Conservation (phyloP, 371 early-diverging fungal genomes). For the Mortierella sp. region DNA sequence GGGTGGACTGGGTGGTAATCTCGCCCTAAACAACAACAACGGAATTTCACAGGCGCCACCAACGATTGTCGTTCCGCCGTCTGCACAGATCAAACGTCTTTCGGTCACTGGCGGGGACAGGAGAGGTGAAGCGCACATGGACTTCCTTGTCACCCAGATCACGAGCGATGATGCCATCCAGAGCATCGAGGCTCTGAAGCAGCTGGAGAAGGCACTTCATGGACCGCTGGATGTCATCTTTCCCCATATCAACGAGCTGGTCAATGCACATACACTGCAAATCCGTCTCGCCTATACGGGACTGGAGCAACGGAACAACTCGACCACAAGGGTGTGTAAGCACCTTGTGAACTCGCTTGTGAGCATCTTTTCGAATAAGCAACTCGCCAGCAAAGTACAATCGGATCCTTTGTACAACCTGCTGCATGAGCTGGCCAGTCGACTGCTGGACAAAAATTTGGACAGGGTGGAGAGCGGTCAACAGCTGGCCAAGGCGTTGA, state of each 20-base stretch:
- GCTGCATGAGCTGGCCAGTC: constrained; percentile 79
- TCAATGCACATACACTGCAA: constrained; percentile 83
- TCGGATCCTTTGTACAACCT: constrained; percentile 73
- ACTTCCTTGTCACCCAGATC: constrained; percentile 80
- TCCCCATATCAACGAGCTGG: constrained; percentile 73
- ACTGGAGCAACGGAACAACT: constrained; percentile 60
- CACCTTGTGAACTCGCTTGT: constrained; percentile 83
- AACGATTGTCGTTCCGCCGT: constrained; percentile 30
- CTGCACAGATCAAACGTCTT: constrained; percentile 44
- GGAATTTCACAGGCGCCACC: constrained; percentile 18
- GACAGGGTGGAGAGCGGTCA: constrained; percentile 70
- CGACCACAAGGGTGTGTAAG: constrained; percentile 75
- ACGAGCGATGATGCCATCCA: constrained; percentile 76
- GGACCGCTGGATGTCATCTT: constrained; percentile 64
- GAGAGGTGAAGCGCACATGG: constrained; percentile 65
- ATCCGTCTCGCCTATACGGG: constrained; percentile 80
- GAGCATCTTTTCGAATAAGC: constrained; percentile 75
- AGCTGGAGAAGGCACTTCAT: constrained; percentile 76
- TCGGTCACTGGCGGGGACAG: constrained; percentile 45
- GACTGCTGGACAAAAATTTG: constrained; percentile 83
- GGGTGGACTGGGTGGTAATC: constrained; percentile 22
- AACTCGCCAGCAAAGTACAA: constrained; percentile 71
- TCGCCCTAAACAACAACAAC: constrained; percentile 19
- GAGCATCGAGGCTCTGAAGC: constrained; percentile 85
- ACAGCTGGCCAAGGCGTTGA: constrained; percentile 81